Percentiles rank a stretch among this genome's conserved stretches.
Conservation (phyloP, 495 filamentous ascomycete species). For the Elasticomyces elasticus region DNA sequence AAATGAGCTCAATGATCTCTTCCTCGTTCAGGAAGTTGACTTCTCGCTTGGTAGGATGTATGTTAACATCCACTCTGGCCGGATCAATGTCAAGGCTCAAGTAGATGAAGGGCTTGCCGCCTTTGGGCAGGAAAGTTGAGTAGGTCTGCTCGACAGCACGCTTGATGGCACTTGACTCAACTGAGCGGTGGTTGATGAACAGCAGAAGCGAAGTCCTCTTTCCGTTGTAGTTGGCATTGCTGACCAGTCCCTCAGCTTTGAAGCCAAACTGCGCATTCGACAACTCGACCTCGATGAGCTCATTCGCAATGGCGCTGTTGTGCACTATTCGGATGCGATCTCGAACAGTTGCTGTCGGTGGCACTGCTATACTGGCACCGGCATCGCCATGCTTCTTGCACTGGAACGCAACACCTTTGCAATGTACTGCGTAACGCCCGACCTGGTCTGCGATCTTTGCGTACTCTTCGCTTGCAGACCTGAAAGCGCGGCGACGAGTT, state of each 20-base stretch:
- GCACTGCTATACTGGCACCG: constrained; percentile 67
- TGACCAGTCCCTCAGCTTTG: constrained; percentile 67
- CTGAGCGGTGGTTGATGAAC: constrained; percentile 97
- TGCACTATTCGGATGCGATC: constrained; percentile 89
- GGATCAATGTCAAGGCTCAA: constrained; percentile 91
- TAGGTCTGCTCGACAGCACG: constrained; percentile 90
- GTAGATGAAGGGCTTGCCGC: constrained; percentile 89
- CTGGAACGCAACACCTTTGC: constrained; percentile 78
- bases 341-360: constrained; percentile 54
- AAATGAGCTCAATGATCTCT: constrained; percentile 85
- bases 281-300: constrained; percentile 67
- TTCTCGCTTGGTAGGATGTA: constrained; percentile 95
- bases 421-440: constrained; percentile 92
- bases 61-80: constrained; percentile 88
- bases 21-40: constrained; percentile 98
- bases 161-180: constrained; percentile 82
- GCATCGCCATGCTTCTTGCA: constrained; percentile 95
- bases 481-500: constrained; percentile 77
- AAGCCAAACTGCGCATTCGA: constrained; percentile 74
- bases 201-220: constrained; percentile 83
- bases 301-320: constrained; percentile 76
- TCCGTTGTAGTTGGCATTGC: constrained; percentile 91
- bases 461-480: constrained; percentile 89
- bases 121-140: constrained; percentile 81
- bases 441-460: constrained; percentile 96